These are phyloP conservation scores for Chytriomyces confervae DNA, from an alignment of 192 early-diverging fungal genomes.

Conservation along the genomic window DNA sequence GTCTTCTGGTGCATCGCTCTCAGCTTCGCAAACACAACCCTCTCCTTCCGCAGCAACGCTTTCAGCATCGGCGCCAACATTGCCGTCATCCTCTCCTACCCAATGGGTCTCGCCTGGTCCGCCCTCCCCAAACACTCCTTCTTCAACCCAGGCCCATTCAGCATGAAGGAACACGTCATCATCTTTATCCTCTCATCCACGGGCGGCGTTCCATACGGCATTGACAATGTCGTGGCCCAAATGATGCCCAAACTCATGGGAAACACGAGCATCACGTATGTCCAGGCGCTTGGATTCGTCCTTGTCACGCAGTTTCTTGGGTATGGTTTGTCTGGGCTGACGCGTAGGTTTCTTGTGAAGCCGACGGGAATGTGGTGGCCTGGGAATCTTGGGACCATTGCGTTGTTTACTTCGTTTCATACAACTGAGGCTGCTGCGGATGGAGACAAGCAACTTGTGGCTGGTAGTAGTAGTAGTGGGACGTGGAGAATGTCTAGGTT, in stretches of 20 bases:
- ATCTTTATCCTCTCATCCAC: slow-evolving; percentile 46
- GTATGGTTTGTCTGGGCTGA: slow-evolving; percentile 71
- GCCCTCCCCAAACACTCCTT: slow-evolving; percentile 40
- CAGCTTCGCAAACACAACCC: slow-evolving; percentile 33
- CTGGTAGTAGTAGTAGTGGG: background rate
- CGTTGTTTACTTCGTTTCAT: slow-evolving; percentile 28
- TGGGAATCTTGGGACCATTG: background rate
- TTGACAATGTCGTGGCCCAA: slow-evolving; percentile 45
- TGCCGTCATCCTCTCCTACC: slow-evolving; percentile 76
- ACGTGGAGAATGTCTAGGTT: slow-evolving; percentile 35
- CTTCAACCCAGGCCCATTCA: slow-evolving; percentile 86
- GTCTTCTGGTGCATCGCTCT: slow-evolving; percentile 26
- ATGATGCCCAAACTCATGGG: slow-evolving; percentile 20
- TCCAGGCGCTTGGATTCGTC: slow-evolving; percentile 13
- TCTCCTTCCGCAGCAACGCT: slow-evolving; percentile 42
- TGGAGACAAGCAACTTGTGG: background rate
- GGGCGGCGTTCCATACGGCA: slow-evolving; percentile 54
- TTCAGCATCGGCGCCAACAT: slow-evolving; percentile 71
- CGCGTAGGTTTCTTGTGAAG: slow-evolving; percentile 78
- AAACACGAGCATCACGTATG: slow-evolving; percentile 24
- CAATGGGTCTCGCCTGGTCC: slow-evolving; percentile 52
- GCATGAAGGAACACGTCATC: slow-evolving; percentile 85
- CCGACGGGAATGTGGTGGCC: slow-evolving; percentile 73
- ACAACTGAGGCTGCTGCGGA: slow-evolving; percentile 23
- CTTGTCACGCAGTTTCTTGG: slow-evolving; percentile 63